Evolutionary conservation across 2,329 filamentous ascomycete genomes (phyloP), one percentile per base, ranked within the genome.

Genomic region (Cordyceps javanica): DNA sequence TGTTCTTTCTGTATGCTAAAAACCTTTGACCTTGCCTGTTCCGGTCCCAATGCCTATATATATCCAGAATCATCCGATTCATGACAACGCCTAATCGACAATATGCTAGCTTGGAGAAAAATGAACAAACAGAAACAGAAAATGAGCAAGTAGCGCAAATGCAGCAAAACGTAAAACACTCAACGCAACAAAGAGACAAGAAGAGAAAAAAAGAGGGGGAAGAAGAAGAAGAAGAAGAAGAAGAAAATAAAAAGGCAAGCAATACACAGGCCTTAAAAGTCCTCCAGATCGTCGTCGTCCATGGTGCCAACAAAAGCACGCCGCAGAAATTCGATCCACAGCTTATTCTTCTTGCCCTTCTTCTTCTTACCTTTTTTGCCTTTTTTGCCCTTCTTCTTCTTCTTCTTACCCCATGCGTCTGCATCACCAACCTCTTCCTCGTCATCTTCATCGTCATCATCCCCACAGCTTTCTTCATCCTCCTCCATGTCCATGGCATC

Each of bases 221-320:
- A 14, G 1, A 36, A 16, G 8, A 23, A 50, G 7, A 3, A 28
- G 14, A n/a, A 41, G 8, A 19, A 42, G 21, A 14, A 13, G 2
- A 51, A 8, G 16, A 26, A 28, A 14, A 2, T 19, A 19, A 39
- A 5, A 30, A 48, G 21, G n/a, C n/a, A 48, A 26, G 21, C 1
- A 5, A 25, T 9, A 16, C 8, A 8, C 21, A 19, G 7, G 3
- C 26, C 7, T 64, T 64, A 75, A 64, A 77, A 64, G 62, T 78
- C 72, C 66, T 80, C 73, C 36, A 95, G 76, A 41, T 93, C 84
- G 51, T 87, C 78, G 55, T 82, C 75, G 52, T 83, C 79, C 64
- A 89, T 73, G 3, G 87, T 91, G 39, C 85, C 82, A 23, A 96
- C 89, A 73, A 94, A 96, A 1, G 91, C 91, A 57, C 90, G 84